These are phyloP conservation scores for Geranium incanum DNA, from an alignment of 441 rosid genomes.

Conservation along the genomic window DNA sequence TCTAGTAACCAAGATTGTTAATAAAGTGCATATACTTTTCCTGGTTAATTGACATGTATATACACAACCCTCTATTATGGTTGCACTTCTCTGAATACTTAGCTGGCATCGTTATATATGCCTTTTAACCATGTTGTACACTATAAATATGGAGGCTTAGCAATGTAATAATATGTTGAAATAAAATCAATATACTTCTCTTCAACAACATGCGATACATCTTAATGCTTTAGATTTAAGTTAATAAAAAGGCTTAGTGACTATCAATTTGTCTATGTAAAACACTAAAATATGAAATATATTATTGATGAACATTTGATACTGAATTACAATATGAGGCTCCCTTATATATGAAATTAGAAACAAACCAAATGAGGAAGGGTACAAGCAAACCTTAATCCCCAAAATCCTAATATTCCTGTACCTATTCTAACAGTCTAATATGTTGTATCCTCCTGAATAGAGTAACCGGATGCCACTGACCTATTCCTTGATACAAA, in stretches of 20 bases:
- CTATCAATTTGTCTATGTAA: background rate
- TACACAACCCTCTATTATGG: background rate
- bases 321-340: no score
- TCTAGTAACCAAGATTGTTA: background rate
- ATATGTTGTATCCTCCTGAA: background rate
- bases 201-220: background rate
- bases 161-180: no score
- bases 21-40: slow-evolving; percentile 7
- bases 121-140: slow-evolving; percentile 4
- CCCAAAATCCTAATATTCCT: no score
- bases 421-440: background rate
- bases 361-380: no score
- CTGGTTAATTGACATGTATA: background rate
- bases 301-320: no score
- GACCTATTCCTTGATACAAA: background rate
- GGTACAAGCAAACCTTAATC: no score
- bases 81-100: background rate
- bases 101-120: background rate
- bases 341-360: no score
- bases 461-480: background rate
- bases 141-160: background rate
- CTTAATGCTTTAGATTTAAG: background rate
- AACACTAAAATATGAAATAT: no score
- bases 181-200: no score
- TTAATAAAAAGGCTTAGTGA: background rate